phyloP scores from a whole-genome alignment of 2,329 filamentous ascomycete species.

The Ramularia endophylla region DNA sequence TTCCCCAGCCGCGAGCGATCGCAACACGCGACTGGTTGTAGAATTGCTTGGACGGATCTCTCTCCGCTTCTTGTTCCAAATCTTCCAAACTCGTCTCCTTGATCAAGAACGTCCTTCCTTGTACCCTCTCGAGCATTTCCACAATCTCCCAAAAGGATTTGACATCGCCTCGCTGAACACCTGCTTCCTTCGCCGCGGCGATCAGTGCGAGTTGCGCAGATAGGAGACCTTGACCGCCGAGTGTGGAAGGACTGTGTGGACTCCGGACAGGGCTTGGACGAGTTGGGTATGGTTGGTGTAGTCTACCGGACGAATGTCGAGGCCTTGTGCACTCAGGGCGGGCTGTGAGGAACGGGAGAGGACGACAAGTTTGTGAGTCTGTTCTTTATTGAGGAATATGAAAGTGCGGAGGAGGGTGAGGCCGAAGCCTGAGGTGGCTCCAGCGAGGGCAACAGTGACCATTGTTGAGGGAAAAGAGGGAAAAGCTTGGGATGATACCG shows the following conservation, averaged over 20 bases:
- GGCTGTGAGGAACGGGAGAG: constrained; percentile 25
- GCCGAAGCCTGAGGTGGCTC: constrained; percentile 27
- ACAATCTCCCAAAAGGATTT: constrained; percentile 24
- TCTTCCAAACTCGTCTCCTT: constrained; percentile 21
- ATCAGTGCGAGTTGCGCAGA: constrained; percentile 46
- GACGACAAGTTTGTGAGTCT: constrained; percentile 20
- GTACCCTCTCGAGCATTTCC: constrained; percentile 22
- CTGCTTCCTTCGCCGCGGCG: constrained; percentile 52
- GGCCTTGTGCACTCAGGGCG: constrained; percentile 11
- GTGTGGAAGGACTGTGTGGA: constrained; percentile 28
- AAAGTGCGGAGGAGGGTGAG: constrained; percentile 24
- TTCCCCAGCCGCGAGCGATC: constrained; percentile 18
- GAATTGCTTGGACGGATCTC: constrained; percentile 20
- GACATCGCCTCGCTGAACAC: constrained; percentile 45
- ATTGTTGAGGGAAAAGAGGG: constrained; percentile 8
- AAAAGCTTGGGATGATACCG: neutral
- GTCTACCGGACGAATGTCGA: constrained; percentile 24
- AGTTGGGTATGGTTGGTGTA: constrained; percentile 22
- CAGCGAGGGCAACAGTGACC: constrained; percentile 25
- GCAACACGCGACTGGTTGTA: constrained; percentile 27
- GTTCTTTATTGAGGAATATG: constrained; percentile 16
- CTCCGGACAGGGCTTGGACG: constrained; percentile 17
- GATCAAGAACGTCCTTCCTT: constrained; percentile 24
- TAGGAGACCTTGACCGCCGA: constrained; percentile 17
- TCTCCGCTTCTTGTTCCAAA: constrained; percentile 14